phyloP scores from a whole-genome alignment of 805 yeast species.

The Ogataea henricii region DNA sequence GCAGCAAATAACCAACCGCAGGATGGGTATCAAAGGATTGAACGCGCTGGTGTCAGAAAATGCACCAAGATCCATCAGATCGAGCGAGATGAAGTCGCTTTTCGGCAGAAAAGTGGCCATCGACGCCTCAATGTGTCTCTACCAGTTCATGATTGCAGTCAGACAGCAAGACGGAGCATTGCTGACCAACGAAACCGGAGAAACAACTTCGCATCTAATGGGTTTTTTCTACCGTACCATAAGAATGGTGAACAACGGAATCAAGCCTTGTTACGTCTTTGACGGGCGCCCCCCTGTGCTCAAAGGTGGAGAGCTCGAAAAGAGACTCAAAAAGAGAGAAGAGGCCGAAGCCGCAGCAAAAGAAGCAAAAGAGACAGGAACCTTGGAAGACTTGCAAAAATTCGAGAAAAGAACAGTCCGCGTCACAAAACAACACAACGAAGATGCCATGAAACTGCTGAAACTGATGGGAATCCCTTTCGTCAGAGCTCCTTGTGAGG shows the following conservation, averaged over 20 bases:
- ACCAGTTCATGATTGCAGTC: slow-evolving; percentile 94
- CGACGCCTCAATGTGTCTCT: slow-evolving; percentile 94
- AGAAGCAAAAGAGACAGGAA: slow-evolving; percentile 76
- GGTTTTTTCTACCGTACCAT: slow-evolving; percentile 96
- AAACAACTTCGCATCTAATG: slow-evolving; percentile 90
- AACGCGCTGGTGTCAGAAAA: slow-evolving; percentile 86
- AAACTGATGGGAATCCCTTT: slow-evolving; percentile 93
- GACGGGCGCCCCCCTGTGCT: slow-evolving; percentile 97
- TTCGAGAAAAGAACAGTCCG: slow-evolving; percentile 86
- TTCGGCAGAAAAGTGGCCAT: slow-evolving; percentile 98
- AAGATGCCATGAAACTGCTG: slow-evolving; percentile 82
- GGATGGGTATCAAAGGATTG: slow-evolving; percentile 64
- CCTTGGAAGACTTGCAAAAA: slow-evolving; percentile 71
- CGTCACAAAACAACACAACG: slow-evolving; percentile 89
- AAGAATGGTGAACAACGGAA: slow-evolving; percentile 86
- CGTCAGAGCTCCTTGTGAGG: slow-evolving; percentile 95
- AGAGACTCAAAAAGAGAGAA: slow-evolving; percentile 76
- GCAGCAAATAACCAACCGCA: background rate
- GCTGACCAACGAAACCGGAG: slow-evolving; percentile 84
- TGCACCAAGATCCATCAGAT: slow-evolving; percentile 79
- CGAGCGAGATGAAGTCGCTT: slow-evolving; percentile 78
- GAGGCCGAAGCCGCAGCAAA: slow-evolving; percentile 79
- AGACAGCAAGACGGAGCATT: slow-evolving; percentile 97
- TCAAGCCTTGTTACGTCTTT: slow-evolving; percentile 94
- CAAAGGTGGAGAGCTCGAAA: slow-evolving; percentile 90